Percentiles rank a stretch among this genome's conserved stretches.
phyloP scores from a whole-genome alignment of 2,329 filamentous ascomycete species.

The Volutella citrinella region DNA sequence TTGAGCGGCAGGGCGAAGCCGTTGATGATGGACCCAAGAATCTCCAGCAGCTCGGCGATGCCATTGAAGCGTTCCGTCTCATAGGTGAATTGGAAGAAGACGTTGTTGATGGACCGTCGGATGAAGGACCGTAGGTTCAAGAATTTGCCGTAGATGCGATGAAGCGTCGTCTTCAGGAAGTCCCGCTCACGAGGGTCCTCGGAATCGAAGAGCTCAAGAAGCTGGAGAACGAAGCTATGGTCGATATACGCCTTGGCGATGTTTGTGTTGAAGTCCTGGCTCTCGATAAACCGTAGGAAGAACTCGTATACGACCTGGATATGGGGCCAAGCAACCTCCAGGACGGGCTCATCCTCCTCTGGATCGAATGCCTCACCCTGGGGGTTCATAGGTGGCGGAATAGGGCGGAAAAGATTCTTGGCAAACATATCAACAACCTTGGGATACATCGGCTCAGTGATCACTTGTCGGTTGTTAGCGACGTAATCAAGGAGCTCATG shows the following conservation, averaged over 20 bases:
- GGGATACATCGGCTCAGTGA: conserved; percentile 98
- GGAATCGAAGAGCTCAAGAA: conserved; percentile 97
- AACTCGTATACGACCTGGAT: conserved; percentile 99
- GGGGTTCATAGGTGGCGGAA: conserved; percentile 94
- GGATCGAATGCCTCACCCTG: conserved; percentile 98
- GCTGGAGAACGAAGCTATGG: conserved; percentile 92
- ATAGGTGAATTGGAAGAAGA: conserved; percentile 99
- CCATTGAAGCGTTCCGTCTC: conserved; percentile 98
- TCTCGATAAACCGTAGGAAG: conserved; percentile 98
- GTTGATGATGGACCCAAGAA: conserved; percentile 97
- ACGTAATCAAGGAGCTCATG: conserved; percentile 98
- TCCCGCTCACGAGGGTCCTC: conserved; percentile 96
- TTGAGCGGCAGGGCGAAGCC: conserved; percentile 95
- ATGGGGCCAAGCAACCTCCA: conserved; percentile 98
- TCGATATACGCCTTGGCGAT: conserved; percentile 99
- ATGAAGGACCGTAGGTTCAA: conserved; percentile 97
- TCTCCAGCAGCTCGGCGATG: conserved; percentile 93
- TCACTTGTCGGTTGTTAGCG: conserved; percentile 96
- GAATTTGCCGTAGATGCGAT: conserved; percentile 98
- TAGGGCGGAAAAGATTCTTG: conserved; percentile 96
- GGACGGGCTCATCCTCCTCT: conserved; percentile 95
- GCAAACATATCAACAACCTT: conserved; percentile 98
- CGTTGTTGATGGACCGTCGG: conserved; percentile 97
- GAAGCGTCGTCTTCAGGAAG: conserved; percentile 95
- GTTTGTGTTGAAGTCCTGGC: conserved; percentile 99